These are phyloP conservation scores for Lipomyces lipofer DNA, from an alignment of 805 yeast genomes.

Conservation along the genomic window DNA sequence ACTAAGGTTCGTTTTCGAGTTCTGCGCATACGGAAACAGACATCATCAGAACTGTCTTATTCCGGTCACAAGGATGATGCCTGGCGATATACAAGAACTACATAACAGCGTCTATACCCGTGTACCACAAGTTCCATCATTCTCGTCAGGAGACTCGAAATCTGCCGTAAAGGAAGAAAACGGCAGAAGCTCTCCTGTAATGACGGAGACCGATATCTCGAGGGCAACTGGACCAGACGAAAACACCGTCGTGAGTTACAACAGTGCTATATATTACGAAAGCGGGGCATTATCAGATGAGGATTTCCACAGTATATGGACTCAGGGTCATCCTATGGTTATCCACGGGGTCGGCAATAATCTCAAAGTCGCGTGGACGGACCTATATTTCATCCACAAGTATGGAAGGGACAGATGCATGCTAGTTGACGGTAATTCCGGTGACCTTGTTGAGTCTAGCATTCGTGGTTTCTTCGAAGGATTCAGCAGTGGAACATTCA, in stretches of 20 bases:
- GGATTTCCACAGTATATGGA: conserved; percentile 21
- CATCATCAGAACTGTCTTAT: conserved; percentile 15
- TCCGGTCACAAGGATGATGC: conserved; percentile 20
- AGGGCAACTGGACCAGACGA: background rate
- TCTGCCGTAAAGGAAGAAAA: background rate
- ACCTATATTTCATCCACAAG: conserved; percentile 3
- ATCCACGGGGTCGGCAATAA: conserved; percentile 11
- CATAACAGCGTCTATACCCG: conserved; percentile 5
- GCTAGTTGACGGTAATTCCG: conserved; percentile 6
- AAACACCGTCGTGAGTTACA: background rate
- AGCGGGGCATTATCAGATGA: conserved; percentile 9
- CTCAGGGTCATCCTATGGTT: conserved; percentile 19
- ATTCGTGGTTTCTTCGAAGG: conserved; percentile 17
- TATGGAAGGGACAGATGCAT: conserved; percentile 17
- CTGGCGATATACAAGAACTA: conserved; percentile 15
- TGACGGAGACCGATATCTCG: background rate
- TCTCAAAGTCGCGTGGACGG: conserved; percentile 18
- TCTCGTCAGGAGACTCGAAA: background rate
- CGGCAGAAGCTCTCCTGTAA: background rate
- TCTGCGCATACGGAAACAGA: conserved; percentile 27
- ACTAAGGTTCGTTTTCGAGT: conserved; percentile 23
- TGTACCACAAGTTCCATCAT: background rate
- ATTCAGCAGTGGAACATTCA: conserved; percentile 8
- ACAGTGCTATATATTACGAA: conserved; percentile 7
- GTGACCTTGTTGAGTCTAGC: conserved; percentile 7